phyloP scores from a whole-genome alignment of 306 rosid genomes.

The apple (Malus domestica) region ASM211411v1 NC_041801.1:11625001-11625500 shows the following conservation, averaged over 20 bases:
- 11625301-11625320: constrained; percentile 20
- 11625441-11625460: too few relatives aligned
- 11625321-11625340: constrained; percentile 16
- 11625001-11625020: too few relatives aligned
- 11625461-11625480: too few relatives aligned
- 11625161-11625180: constrained; percentile 18
- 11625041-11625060: too few relatives aligned
- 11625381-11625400: neutral
- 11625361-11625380: neutral
- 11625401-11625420: too few relatives aligned
- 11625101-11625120: too few relatives aligned
- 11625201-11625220: neutral
- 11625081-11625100: too few relatives aligned
- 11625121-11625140: constrained; percentile 18
- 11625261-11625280: neutral
- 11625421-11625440: too few relatives aligned
- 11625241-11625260: neutral
- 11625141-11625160: constrained; percentile 66
- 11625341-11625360: neutral
- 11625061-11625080: fast-evolving
- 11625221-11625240: neutral
- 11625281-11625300: constrained; percentile 28
- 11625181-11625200: constrained; percentile 4
- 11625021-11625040: too few relatives aligned
- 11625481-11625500: too few relatives aligned